Base-by-base conservation (phyloP, 495 filamentous ascomycete species). In the Penicillium simplicissimum region DNA sequence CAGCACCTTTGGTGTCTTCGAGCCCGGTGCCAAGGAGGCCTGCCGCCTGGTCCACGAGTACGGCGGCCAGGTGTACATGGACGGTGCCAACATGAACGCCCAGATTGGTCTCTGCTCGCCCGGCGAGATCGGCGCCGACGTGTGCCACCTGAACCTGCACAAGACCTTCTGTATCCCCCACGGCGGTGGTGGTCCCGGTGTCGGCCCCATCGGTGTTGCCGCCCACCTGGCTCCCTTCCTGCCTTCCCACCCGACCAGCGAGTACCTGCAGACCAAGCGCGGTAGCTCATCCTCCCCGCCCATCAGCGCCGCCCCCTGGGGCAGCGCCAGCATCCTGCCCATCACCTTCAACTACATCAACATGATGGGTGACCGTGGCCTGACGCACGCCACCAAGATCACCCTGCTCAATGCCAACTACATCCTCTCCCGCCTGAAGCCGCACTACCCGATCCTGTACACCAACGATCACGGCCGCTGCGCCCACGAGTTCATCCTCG, bases 141-240 rank as follows among this genome's bases (percentile, higher is more conserved):
- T 98, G 28, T 98, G 95, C 84, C 95, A 98, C 79, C 78, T 98
- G 57, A 98, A 98, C 74, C 82, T 98, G 15, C 95, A 98, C 84
- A 98, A 98, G 80, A 98, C 95, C 1, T 98, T 98, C 83, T 98
- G 95, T 78, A 98, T 98, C 67, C 95, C 95, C 21, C 95, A 98
- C 74, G 95, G 95, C 54, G 95, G 95, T 60, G 95, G 95, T 60
- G 95, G 95, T 23, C 95, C 95, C 7, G 95, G 95, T 61, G 92
- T 98, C 45, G 95, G 95, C 1, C 95, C 95, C 55, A 96, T 98
- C 60, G 93, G 94, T 67, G 95, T 98, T 42, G 93, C 91, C 66
- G 75, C 84, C 51, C 92, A 96, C 68, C 85, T 98, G 49, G 77
- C 83, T 8, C 82, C 85, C 15, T 93, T 87, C 82, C 84, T 98